Evolutionary conservation across 176 grass and related monocot species (phyloP).

Genomic region (Sorghum bicolor): DNA sequence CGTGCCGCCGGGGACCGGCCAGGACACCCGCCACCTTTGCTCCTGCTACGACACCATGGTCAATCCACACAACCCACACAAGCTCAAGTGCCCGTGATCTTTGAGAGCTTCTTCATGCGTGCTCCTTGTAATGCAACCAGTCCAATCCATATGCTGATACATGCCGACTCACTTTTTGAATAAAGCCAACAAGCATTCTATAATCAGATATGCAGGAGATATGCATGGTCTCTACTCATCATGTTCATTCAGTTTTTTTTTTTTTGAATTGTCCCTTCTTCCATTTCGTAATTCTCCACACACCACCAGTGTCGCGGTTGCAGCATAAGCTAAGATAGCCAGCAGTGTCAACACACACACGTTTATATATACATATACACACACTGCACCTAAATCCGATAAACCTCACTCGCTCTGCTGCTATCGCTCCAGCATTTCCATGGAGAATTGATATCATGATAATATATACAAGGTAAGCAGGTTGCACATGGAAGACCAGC

Average conservation of each 20-base stretch:
- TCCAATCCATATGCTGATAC: not conserved
- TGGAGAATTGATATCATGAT: not conserved
- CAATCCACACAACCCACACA: constrained; percentile 18
- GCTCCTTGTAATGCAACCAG: not conserved
- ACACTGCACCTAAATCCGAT: not conserved
- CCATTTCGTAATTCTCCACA: not conserved
- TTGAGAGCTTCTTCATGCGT: not conserved
- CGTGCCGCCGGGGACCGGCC: constrained; percentile 72
- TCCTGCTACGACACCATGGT: constrained; percentile 40
- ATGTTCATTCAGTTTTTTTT: not conserved
- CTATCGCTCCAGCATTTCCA: not conserved
- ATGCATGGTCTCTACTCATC: not conserved
- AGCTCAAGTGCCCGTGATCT: constrained; percentile 42
- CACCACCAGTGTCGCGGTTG: not conserved
- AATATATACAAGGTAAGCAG: not conserved
- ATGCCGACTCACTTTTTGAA: not conserved
- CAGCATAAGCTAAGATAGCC: not conserved
- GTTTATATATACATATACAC: not conserved
- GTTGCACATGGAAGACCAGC: not conserved
- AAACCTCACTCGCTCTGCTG: not conserved
- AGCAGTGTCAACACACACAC: not conserved
- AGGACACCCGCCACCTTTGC: constrained; percentile 56
- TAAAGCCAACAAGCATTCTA: not conserved
- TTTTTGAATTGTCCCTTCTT: not conserved
- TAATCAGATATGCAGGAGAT: not conserved